Evolutionary conservation across 441 rosid genomes (phyloP).

Genomic region (Dalechampia spathulata): DNA sequence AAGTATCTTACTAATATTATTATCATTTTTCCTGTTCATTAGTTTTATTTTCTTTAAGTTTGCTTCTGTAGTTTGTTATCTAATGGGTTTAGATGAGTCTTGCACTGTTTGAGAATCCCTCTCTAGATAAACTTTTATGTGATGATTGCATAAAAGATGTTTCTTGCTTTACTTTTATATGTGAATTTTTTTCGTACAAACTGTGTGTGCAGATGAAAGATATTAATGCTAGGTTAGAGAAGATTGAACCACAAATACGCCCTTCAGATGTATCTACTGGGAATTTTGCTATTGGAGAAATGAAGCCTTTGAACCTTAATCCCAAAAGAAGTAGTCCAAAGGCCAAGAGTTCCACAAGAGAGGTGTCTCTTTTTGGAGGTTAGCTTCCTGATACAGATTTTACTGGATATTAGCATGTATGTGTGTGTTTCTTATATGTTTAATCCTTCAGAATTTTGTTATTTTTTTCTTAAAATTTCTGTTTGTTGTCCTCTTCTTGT

Average conservation of each 20-base stretch:
- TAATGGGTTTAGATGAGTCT: background rate
- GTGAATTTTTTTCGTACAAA: slow-evolving; percentile 4
- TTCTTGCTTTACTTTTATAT: background rate
- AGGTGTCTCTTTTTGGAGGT: slow-evolving; percentile 85
- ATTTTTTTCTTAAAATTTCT: no score
- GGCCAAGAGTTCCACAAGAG: slow-evolving; percentile 70
- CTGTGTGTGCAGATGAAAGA: slow-evolving; percentile 65
- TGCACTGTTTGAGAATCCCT: background rate
- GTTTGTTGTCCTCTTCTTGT: no score
- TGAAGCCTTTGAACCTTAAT: slow-evolving; percentile 47
- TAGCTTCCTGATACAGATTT: slow-evolving; percentile 18
- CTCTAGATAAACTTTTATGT: slow-evolving; percentile 7
- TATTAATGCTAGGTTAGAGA: slow-evolving; percentile 93
- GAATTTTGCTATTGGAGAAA: slow-evolving; percentile 47
- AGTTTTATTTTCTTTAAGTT: no score
- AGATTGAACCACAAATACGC: slow-evolving; percentile 67
- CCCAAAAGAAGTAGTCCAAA: slow-evolving; percentile 86
- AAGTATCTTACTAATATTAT: slow-evolving; percentile 19
- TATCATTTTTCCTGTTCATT: background rate
- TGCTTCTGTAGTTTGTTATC: no score
- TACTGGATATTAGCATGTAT: background rate
- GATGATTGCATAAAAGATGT: slow-evolving; percentile 3
- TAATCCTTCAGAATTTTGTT: background rate
- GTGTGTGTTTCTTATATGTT: background rate
- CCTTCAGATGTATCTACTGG: slow-evolving; percentile 51